These are phyloP conservation scores for Thermochaetoides thermophila DNA, from an alignment of 495 filamentous ascomycete genomes.

Conservation along the genomic window DNA sequence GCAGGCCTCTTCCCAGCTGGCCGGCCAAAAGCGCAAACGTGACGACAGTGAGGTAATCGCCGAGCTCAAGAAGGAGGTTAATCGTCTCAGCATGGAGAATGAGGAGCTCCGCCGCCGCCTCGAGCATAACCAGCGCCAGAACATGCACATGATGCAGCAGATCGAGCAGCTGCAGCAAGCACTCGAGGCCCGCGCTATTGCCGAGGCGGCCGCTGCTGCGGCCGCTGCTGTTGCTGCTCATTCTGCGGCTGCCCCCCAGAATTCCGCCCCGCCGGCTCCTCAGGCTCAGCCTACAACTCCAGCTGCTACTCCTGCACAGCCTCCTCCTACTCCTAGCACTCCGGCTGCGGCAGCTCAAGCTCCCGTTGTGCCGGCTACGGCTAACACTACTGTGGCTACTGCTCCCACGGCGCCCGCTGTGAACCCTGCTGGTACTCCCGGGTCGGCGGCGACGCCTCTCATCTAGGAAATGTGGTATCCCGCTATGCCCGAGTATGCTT, in stretches of 20 bases:
- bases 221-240: constrained; percentile 2
- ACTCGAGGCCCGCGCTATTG: constrained; percentile 4
- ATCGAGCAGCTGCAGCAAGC: constrained; percentile 13
- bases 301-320: constrained; percentile 1
- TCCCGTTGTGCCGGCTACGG: not conserved
- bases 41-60: no score
- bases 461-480: not conserved
- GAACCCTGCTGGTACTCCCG: not conserved
- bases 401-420: not conserved
- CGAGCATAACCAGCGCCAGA: constrained; percentile 17
- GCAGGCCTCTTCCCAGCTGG: constrained; percentile 5
- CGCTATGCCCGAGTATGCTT: not conserved
- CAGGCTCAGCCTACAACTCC: constrained; percentile 1
- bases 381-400: not conserved
- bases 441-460: not conserved
- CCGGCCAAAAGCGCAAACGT: constrained; percentile 25
- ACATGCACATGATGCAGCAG: constrained; percentile 15
- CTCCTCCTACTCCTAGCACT: not conserved
- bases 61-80: constrained; percentile 26
- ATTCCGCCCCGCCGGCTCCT: not conserved
- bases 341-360: not conserved
- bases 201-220: not conserved
- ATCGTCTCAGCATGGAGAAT: constrained; percentile 24
- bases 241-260: not conserved
- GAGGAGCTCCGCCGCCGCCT: constrained; percentile 21